phyloP scores from a whole-genome alignment of 257 asterid genomes.

The Nicotiana tomentosiformis region DNA sequence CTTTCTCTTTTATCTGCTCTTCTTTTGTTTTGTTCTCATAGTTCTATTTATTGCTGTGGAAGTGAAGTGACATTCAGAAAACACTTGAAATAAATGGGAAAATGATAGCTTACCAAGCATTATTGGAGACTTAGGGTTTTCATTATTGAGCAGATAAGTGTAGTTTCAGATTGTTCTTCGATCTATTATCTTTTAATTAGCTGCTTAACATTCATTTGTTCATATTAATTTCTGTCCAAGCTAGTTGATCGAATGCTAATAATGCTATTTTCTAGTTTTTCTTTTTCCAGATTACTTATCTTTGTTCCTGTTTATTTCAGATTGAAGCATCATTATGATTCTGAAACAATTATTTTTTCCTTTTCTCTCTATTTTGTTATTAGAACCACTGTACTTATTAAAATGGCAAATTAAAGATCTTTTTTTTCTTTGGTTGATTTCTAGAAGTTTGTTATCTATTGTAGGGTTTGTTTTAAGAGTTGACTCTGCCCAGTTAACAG shows the following conservation, averaged over 20 bases:
- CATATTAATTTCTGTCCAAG: neutral
- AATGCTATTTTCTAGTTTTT: neutral
- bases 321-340: neutral
- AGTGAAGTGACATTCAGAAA: neutral
- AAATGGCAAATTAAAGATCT: neutral
- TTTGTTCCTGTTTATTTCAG: neutral
- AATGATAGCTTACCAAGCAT: neutral
- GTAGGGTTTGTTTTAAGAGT: conserved; percentile 22
- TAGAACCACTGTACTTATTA: neutral
- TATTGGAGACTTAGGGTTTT: conserved; percentile 8
- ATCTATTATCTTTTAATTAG: neutral
- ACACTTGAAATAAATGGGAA: conserved; percentile 3
- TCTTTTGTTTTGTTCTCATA: neutral
- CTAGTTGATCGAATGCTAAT: neutral
- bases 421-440: neutral
- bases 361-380: neutral
- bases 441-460: neutral
- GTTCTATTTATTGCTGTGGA: neutral
- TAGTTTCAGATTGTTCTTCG: neutral
- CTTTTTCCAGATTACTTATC: no score
- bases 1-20: neutral
- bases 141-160: neutral
- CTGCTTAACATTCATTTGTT: neutral
- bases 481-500: neutral
- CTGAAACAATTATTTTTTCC: neutral